Base-by-base conservation (phyloP, 1,284 basidiomycete genomes). In the Boletus sp. region DNA sequence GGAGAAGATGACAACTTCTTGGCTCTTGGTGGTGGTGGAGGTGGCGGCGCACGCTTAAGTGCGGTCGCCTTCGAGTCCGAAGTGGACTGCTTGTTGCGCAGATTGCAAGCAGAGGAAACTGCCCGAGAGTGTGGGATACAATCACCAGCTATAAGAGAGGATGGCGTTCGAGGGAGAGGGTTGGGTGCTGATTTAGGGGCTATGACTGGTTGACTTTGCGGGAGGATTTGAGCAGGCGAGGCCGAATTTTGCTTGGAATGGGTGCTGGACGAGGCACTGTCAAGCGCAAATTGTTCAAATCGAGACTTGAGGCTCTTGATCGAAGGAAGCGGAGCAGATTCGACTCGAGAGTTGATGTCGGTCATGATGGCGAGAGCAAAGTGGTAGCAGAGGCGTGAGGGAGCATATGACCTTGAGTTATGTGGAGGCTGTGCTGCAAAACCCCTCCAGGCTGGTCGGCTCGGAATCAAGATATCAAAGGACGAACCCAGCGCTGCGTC, bases 291-390 rank as follows among this genome's bases (percentile, higher is more conserved):
- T 59, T 69, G 80, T 70, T 91, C 89, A 68, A 91, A 91, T 68
- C 78, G 83, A 25, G 86, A 89, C 55, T 83, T 83, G 30, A 91
- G 78, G 61, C 80, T 88, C 71, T 82, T 86, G 58, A 91, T 88
- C 8, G 88, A 85, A 43, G 82, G 83, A 9, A 80, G 77, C 31
- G 85, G 79, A 10, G 75, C 76, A 19, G 82, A 80, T 70, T 88
- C 83, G 62, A 83, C 75, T 60, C 80, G 76, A 25, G 70, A 60
- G 35, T 46, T 58, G 54, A 40, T 33, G n/a, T 66, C 60, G 37
- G 64, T 53, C 72, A 74, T 72, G 54, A 7, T 55, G 55, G 31
- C 19, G 8, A 28, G 6, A 23, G 23, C 28, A 31, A 37, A 31
- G 52, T 16, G 44, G 43, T 25, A 6, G 21, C 35, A n/a, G n/a